These are phyloP conservation scores for Colletotrichum tamarilloi DNA, from an alignment of 2,329 filamentous ascomycete species.

Conservation along the genomic window DNA sequence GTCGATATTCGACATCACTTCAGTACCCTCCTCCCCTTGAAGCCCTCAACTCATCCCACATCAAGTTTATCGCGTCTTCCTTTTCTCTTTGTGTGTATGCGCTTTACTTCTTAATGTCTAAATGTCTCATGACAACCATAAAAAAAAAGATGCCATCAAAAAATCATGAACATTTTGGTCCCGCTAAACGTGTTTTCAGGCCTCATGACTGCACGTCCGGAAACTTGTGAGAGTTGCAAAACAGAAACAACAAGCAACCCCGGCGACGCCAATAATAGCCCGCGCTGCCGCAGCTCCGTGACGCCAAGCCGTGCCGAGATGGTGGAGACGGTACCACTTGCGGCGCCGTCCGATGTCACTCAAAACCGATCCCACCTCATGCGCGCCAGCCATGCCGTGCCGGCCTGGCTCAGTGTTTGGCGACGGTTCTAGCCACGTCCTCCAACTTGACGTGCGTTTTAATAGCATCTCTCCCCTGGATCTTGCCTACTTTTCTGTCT, in stretches of 20 bases:
- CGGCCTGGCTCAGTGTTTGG: neutral
- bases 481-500: neutral
- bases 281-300: slow-evolving; percentile 30
- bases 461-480: neutral
- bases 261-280: slow-evolving; percentile 19
- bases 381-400: neutral
- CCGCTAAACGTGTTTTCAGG: neutral
- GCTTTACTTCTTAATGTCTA: neutral
- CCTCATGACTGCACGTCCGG: neutral
- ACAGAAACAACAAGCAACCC: slow-evolving; percentile 2
- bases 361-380: slow-evolving; percentile 15
- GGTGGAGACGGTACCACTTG: slow-evolving; percentile 27
- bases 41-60: neutral
- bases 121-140: neutral
- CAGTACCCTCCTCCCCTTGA: neutral
- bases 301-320: slow-evolving; percentile 34
- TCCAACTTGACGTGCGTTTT: neutral
- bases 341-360: slow-evolving; percentile 22
- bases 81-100: neutral
- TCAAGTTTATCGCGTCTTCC: neutral
- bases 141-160: neutral
- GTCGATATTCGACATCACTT: neutral
- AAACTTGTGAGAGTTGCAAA: neutral
- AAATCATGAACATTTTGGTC: neutral
- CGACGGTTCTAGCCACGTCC: neutral